Evolutionary conservation across 345 rosid species (phyloP).

Genomic region (Brassica incana): DNA sequence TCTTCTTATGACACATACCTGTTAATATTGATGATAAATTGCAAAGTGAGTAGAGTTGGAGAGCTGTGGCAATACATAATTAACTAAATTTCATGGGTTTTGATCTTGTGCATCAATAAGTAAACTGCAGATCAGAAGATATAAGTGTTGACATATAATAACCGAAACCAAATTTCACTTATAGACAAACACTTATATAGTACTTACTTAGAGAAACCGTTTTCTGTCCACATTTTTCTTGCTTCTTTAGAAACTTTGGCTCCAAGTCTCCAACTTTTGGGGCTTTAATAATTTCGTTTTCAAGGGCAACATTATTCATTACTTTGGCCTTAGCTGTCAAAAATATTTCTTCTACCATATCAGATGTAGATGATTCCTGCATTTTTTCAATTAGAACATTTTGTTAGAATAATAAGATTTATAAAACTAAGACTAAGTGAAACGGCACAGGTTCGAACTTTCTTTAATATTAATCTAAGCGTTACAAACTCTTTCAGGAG

Average conservation of each 20-base stretch:
- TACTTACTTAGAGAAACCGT: conserved; percentile 80
- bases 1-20: no score
- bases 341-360: conserved; percentile 46
- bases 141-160: background rate
- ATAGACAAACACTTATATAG: background rate
- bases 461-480: conserved; percentile 46
- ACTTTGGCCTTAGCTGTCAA: conserved; percentile 43
- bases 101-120: conserved; percentile 61
- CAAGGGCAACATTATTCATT: conserved; percentile 32
- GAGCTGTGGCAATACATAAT: no score
- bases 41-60: no score
- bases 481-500: conserved; percentile 11
- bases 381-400: conserved; percentile 20
- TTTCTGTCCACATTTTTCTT: conserved; percentile 64
- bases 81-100: no score
- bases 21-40: no score
- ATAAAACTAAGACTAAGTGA: background rate
- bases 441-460: conserved; percentile 26
- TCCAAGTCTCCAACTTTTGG: conserved; percentile 57
- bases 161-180: background rate
- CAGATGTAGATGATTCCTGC: conserved; percentile 50
- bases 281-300: conserved; percentile 48
- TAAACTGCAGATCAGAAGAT: conserved; percentile 45
- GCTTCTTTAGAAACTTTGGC: conserved; percentile 61
- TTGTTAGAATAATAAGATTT: conserved; percentile 18